A percentile compares a stretch with the other conserved stretches of the same genome.
Evolutionary conservation across 805 yeast genomes (phyloP).

Genomic region (Teunomyces barrocoloradensis): DNA sequence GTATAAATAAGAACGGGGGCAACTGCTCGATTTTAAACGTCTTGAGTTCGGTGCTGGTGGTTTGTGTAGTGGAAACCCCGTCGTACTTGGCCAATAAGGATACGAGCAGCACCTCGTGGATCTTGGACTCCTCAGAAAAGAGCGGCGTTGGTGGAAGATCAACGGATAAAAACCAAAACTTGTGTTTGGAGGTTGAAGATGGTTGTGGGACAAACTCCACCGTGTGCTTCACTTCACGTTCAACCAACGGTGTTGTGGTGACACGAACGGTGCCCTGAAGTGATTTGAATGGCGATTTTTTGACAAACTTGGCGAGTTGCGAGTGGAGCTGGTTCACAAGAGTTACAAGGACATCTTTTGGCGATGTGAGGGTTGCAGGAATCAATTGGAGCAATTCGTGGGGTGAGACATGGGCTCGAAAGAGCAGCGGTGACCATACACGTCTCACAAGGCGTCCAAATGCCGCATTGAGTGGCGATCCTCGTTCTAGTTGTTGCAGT

Average conservation of each 20-base stretch:
- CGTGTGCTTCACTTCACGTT: slow-evolving; percentile 14
- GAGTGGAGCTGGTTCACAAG: slow-evolving; percentile 46
- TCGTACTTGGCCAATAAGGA: slow-evolving; percentile 45
- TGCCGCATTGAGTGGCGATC: slow-evolving; percentile 33
- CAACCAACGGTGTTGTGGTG: slow-evolving; percentile 12
- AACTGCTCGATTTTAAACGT: slow-evolving; percentile 37
- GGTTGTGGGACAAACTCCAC: slow-evolving; percentile 19
- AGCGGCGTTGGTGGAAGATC: slow-evolving; percentile 58
- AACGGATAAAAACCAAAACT: slow-evolving; percentile 56
- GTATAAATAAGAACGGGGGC: slow-evolving; percentile 57
- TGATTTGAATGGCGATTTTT: slow-evolving; percentile 19
- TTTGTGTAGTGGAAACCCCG: slow-evolving; percentile 24
- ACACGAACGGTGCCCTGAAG: slow-evolving; percentile 56
- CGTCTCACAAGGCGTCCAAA: slow-evolving; percentile 51
- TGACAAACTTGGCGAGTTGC: slow-evolving; percentile 41
- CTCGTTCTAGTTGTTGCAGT: slow-evolving; percentile 9
- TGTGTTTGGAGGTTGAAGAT: slow-evolving; percentile 9
- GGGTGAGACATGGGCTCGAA: slow-evolving; percentile 63
- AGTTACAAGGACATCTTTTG: slow-evolving; percentile 61
- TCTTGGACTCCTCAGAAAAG: slow-evolving; percentile 38
- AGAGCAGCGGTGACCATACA: slow-evolving; percentile 61
- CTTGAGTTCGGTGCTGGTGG: slow-evolving; percentile 32
- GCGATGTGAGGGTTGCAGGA: slow-evolving; percentile 32
- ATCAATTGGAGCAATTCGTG: slow-evolving; percentile 59
- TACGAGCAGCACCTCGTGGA: slow-evolving; percentile 50